Percentiles rank a stretch among this genome's conserved stretches.
phyloP scores from a whole-genome alignment of 2,329 filamentous ascomycete species.

The Mycocentrospora acerina region DNA sequence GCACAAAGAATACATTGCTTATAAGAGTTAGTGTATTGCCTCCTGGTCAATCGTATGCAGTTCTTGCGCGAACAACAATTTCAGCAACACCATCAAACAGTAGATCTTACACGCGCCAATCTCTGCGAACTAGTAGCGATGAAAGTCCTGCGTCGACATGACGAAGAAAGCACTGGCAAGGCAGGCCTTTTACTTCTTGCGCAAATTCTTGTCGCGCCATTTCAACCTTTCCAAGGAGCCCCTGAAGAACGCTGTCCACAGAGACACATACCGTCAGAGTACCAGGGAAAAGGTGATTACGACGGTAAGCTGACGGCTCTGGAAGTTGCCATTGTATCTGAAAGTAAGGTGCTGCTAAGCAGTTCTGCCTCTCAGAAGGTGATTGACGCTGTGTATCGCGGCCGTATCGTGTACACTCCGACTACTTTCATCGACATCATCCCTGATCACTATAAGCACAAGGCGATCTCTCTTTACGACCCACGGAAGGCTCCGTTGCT shows the following conservation, averaged over 20 bases:
- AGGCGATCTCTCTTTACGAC: conserved; percentile 78
- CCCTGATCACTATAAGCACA: conserved; percentile 82
- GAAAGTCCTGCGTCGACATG: conserved; percentile 74
- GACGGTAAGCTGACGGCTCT: conserved; percentile 71
- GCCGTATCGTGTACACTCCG: conserved; percentile 78
- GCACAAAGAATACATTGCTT: conserved; percentile 1
- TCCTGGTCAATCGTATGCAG: conserved; percentile 78
- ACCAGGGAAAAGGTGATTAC: conserved; percentile 49
- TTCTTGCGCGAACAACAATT: conserved; percentile 77
- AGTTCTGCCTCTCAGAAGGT: conserved; percentile 79
- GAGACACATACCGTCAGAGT: conserved; percentile 48
- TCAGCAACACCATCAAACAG: conserved; percentile 76
- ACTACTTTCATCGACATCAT: conserved; percentile 81
- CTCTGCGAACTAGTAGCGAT: conserved; percentile 80
- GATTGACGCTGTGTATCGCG: conserved; percentile 79
- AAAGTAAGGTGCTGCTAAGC: conserved; percentile 76
- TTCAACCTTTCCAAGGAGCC: conserved; percentile 83
- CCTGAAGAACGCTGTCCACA: conserved; percentile 66
- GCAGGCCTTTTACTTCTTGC: conserved; percentile 72
- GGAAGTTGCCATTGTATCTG: conserved; percentile 79
- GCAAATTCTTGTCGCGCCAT: conserved; percentile 79
- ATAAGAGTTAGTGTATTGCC: conserved; percentile 66
- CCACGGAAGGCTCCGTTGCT: conserved; percentile 72
- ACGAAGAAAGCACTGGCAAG: conserved; percentile 72
- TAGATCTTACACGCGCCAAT: conserved; percentile 74